Percentiles rank a stretch among this genome's conserved stretches.
Conservation (phyloP, 192 early-diverging fungal species). For the Thoreauomyces humboldtii region DNA sequence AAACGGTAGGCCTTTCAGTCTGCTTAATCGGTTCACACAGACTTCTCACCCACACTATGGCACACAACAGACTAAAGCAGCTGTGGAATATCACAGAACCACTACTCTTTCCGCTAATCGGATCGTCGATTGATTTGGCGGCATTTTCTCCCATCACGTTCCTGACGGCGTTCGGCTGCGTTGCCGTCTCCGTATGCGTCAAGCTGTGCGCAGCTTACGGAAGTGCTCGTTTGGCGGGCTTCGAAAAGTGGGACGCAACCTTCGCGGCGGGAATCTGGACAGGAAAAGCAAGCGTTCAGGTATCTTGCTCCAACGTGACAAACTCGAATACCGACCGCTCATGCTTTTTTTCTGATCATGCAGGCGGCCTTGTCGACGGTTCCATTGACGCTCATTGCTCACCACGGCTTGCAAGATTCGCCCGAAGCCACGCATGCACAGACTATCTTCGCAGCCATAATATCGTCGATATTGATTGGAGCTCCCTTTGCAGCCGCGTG, state of each 20-base stretch:
- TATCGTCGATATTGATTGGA: neutral
- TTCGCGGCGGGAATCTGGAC: slow-evolving; percentile 13
- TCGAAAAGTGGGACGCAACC: neutral
- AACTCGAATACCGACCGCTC: no score
- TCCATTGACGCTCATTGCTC: neutral
- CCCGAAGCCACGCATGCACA: neutral
- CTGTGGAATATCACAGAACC: slow-evolving; percentile 11
- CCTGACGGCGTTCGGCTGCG: neutral
- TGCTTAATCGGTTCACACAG: neutral
- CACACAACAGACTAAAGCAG: neutral
- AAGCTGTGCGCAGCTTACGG: slow-evolving; percentile 6
- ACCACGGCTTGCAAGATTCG: neutral
- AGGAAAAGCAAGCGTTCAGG: slow-evolving; percentile 13
- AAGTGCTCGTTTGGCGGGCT: neutral
- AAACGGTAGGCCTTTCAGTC: slow-evolving; percentile 3
- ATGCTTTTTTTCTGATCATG: no score
- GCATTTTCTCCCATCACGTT: neutral
- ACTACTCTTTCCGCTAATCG: slow-evolving; percentile 12
- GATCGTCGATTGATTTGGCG: neutral
- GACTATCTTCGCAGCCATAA: neutral
- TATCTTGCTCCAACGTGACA: no score
- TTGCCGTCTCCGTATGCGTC: slow-evolving; percentile 2
- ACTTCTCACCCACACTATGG: neutral
- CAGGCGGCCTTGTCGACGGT: neutral
- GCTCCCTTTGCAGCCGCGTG: neutral